These are phyloP conservation scores for Talaromyces sp. DNA, from an alignment of 2,329 filamentous ascomycete genomes.

Conservation along the genomic window DNA sequence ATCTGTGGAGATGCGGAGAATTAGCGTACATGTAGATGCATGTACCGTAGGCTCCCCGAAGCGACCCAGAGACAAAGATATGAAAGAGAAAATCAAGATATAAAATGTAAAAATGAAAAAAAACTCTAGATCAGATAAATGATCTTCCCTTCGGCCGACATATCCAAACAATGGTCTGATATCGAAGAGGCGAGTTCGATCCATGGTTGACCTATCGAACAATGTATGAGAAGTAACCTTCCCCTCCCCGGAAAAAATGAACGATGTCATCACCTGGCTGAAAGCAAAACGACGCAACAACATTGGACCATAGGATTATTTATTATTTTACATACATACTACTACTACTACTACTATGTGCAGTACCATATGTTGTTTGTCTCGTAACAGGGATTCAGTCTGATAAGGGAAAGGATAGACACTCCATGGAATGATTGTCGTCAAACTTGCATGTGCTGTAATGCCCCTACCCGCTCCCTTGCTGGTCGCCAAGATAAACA, in stretches of 20 bases:
- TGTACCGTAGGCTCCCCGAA: neutral
- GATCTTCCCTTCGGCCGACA: conserved; percentile 13
- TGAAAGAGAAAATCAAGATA: no score
- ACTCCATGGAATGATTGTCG: conserved; percentile 22
- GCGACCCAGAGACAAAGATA: neutral
- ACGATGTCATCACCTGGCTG: conserved; percentile 27
- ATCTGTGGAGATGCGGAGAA: conserved; percentile 26
- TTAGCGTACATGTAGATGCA: conserved; percentile 15
- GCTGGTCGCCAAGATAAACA: conserved; percentile 15
- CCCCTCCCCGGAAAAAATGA: conserved; percentile 12
- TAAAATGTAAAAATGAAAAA: neutral
- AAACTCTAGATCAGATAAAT: conserved; percentile 18
- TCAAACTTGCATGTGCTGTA: conserved; percentile 17
- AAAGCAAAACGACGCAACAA: conserved; percentile 5
- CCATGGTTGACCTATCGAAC: conserved; percentile 18
- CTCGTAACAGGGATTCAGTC: neutral
- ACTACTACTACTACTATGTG: no score
- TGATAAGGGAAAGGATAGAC: conserved; percentile 6
- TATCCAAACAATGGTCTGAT: conserved; percentile 18
- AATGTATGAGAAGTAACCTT: conserved; percentile 6
- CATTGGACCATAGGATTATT: no score
- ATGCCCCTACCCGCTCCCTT: conserved; percentile 24
- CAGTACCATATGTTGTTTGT: no score
- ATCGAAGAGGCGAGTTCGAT: neutral
- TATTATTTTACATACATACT: no score